Evolutionary conservation across 1,284 basidiomycete species (phyloP).

Genomic region (Agroathelia rolfsii): DNA sequence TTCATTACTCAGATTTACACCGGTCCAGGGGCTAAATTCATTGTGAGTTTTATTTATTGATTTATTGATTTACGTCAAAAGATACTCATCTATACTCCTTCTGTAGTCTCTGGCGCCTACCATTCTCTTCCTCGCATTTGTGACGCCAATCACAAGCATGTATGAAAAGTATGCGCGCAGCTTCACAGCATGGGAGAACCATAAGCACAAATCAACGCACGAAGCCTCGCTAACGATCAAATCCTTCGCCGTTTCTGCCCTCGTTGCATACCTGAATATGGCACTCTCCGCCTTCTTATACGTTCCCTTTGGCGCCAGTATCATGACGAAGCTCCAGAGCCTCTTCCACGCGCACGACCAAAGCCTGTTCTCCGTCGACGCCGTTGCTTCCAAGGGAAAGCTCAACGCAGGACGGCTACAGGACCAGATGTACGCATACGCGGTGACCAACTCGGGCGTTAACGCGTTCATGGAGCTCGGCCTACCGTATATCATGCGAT

Average conservation of each 20-base stretch:
- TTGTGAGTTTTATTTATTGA: constrained; percentile 40
- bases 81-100: constrained; percentile 2
- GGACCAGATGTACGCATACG: constrained; percentile 91
- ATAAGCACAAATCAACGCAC: constrained; percentile 70
- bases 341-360: constrained; percentile 20
- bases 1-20: constrained; percentile 81
- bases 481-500: constrained; percentile 72
- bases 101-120: constrained; percentile 73
- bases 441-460: constrained; percentile 85
- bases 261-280: constrained; percentile 85
- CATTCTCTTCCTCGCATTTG: constrained; percentile 70
- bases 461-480: constrained; percentile 80
- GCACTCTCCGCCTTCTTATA: constrained; percentile 85
- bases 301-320: constrained; percentile 80
- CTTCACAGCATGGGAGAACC: constrained; percentile 89
- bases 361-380: constrained; percentile 26
- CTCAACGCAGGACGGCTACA: constrained; percentile 66
- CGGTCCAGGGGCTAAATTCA: constrained; percentile 71
- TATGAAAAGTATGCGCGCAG: constrained; percentile 65
- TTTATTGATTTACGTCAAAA: constrained; percentile 6
- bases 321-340: constrained; percentile 54
- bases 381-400: constrained; percentile 35
- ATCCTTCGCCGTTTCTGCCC: constrained; percentile 80
- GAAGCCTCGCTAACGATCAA: constrained; percentile 82
- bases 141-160: constrained; percentile 75